Conservation (phyloP, 2,329 filamentous ascomycete species). For the Diaporthe capsici region DNA sequence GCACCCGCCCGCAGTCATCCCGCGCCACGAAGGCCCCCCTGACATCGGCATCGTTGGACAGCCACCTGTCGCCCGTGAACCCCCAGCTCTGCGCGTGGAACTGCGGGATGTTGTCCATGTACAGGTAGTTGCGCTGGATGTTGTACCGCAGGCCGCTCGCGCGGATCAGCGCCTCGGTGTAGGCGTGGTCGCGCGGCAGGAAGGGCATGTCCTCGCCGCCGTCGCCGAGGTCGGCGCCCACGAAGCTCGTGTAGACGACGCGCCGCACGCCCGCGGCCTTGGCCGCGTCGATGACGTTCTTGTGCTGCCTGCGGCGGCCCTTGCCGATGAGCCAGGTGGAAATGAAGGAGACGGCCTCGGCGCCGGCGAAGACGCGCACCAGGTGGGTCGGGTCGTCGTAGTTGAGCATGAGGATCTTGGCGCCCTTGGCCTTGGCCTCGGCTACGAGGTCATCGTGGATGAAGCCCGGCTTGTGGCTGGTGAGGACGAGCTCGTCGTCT, state of each 20-base stretch:
- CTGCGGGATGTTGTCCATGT: constrained; percentile 43
- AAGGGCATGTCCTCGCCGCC: constrained; percentile 41
- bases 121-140: constrained; percentile 45
- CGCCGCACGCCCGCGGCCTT: constrained; percentile 41
- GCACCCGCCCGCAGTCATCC: constrained; percentile 45
- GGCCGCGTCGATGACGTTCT: constrained; percentile 43
- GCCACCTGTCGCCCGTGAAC: constrained; percentile 43
- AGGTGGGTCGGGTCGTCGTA: constrained; percentile 43
- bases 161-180: constrained; percentile 43
- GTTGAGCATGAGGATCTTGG: constrained; percentile 38
- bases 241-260: constrained; percentile 45
- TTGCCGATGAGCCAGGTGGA: constrained; percentile 44
- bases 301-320: constrained; percentile 41
- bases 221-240: constrained; percentile 43
- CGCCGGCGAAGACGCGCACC: constrained; percentile 42
- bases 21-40: constrained; percentile 43
- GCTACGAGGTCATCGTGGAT: constrained; percentile 35
- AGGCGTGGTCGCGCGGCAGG: constrained; percentile 44
- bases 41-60: constrained; percentile 42
- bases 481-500: constrained; percentile 42
- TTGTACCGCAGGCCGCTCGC: constrained; percentile 43
- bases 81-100: constrained; percentile 42
- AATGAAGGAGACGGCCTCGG: constrained; percentile 44
- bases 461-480: constrained; percentile 29
- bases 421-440: constrained; percentile 34